Percentiles rank a stretch among this genome's conserved stretches.
Conservation (phyloP, 768 basidiomycete species). For the Boletellus emodensis region DNA sequence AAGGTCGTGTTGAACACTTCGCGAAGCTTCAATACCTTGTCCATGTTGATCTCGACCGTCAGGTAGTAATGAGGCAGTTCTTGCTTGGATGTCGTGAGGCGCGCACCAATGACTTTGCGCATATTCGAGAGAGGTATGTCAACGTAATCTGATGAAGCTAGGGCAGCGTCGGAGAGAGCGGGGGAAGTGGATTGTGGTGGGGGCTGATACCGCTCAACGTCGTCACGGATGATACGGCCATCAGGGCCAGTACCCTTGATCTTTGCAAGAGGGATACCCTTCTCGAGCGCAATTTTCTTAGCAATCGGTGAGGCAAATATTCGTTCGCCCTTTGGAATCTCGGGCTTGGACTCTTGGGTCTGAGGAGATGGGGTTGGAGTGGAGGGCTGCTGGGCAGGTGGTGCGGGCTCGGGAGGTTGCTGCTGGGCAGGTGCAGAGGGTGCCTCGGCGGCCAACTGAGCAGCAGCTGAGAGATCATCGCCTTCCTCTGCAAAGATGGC, state of each 20-base stretch:
- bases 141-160: slow-evolving; percentile 69
- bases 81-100: slow-evolving; percentile 90
- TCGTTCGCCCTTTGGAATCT: slow-evolving; percentile 65
- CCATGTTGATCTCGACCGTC: slow-evolving; percentile 94
- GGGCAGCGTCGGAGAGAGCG: slow-evolving; percentile 40
- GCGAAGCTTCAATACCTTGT: slow-evolving; percentile 88
- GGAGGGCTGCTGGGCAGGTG: slow-evolving; percentile 33
- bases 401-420: slow-evolving; percentile 41
- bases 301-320: slow-evolving; percentile 96
- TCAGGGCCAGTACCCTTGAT: slow-evolving; percentile 92
- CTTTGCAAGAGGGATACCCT: slow-evolving; percentile 84
- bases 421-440: slow-evolving; percentile 33
- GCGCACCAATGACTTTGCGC: slow-evolving; percentile 87
- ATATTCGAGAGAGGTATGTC: slow-evolving; percentile 92
- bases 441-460: slow-evolving; percentile 65
- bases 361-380: slow-evolving; percentile 33
- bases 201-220: slow-evolving; percentile 87
- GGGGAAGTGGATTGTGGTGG: slow-evolving; percentile 41
- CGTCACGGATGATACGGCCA: slow-evolving; percentile 91
- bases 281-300: slow-evolving; percentile 94
- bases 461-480: slow-evolving; percentile 85
- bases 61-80: slow-evolving; percentile 97
- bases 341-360: slow-evolving; percentile 45
- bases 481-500: slow-evolving; percentile 94
- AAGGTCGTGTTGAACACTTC: slow-evolving; percentile 93